Evolutionary conservation across 192 early-diverging fungal species (phyloP).

Genomic region (Rhizophlyctis rosea): DNA sequence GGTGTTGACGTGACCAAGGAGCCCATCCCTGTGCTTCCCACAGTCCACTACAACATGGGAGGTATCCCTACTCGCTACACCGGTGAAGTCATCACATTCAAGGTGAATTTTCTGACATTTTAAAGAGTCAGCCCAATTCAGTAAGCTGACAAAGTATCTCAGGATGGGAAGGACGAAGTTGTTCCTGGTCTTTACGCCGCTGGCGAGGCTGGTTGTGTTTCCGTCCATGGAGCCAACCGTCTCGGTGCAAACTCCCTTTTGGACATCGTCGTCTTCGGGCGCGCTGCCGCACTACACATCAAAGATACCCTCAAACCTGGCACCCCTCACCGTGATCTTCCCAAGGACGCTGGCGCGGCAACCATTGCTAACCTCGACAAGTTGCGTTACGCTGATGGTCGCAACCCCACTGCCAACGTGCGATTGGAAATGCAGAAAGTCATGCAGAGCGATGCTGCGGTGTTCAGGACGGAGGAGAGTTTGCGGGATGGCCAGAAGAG

Average conservation of each 20-base stretch:
- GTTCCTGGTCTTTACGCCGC: constrained; percentile 99
- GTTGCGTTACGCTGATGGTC: constrained; percentile 79
- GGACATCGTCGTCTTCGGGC: constrained; percentile 98
- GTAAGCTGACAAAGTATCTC: too few species aligned
- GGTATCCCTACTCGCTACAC: constrained; percentile 97
- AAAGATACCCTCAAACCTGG: constrained; percentile 82
- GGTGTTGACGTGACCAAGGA: constrained; percentile 98
- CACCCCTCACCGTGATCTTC: constrained; percentile 78
- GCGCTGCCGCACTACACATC: constrained; percentile 94
- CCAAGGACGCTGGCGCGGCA: constrained; percentile 78
- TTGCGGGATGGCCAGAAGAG: constrained; percentile 85
- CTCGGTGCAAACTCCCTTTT: constrained; percentile 97
- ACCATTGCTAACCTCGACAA: constrained; percentile 96
- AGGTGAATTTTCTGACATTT: too few species aligned
- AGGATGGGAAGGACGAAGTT: constrained; percentile 82
- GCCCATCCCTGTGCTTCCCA: constrained; percentile 97
- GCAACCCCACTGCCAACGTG: constrained; percentile 75
- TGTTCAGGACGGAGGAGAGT: constrained; percentile 88
- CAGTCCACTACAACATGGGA: constrained; percentile 99
- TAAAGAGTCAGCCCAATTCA: too few species aligned
- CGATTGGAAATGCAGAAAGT: constrained; percentile 96
- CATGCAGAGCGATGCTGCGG: constrained; percentile 97
- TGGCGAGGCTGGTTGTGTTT: constrained; percentile 96
- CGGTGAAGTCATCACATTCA: constrained; percentile 83
- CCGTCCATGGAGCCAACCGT: constrained; percentile 98